Base-by-base conservation (phyloP, 202 grass and related monocot genomes). In the Hordeum pubiflorum region DNA sequence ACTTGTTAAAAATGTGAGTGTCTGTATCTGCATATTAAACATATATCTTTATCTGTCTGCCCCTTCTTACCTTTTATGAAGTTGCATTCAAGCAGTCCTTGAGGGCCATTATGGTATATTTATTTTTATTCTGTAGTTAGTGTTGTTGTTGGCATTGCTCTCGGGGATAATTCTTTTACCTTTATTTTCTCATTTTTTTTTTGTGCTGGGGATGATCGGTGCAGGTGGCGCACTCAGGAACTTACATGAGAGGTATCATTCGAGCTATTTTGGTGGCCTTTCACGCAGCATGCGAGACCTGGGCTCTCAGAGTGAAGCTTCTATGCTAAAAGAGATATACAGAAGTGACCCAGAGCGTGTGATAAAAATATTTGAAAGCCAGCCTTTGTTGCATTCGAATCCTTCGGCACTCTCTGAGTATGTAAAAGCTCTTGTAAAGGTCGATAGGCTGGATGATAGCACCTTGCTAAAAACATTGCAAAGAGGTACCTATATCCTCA, bases 331-430 rank as follows among this genome's bases (percentile, higher is more conserved):
- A 85, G 96, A 99, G 78, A 92, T 95, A 52, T 93, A 91, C 71
- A 94, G 89, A 91, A 93, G 89, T 91, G 95, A 95, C 59, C 95
- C 95, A 78, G 95, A 94, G 83, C 90, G 88, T 82, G 88, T 95
- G 43, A 98, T 98, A 80, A 89, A 91, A 84, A 85, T 98, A 71
- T 95, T 98, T 81, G 95, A 98, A 89, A 95, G 88, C 61, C 90
- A 93, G 66, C 92, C 95, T 38, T 93, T 82, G 50, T 72, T 98
- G 38, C 92, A 90, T 77, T 94, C 82, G 17, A 98, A 93, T 67
- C 83, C 88, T 80, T 79, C 90, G 39, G 92, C 95, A 68, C 77
- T 98, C 72, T 90, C 95, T 17, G 95, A 98, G 79, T 98, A 98
- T 81, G 92, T 98, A 52, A 98, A 98, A 88, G 95, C 95, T 70